phyloP scores from a whole-genome alignment of 768 basidiomycete genomes.

The Tulasnella sp. region DNA sequence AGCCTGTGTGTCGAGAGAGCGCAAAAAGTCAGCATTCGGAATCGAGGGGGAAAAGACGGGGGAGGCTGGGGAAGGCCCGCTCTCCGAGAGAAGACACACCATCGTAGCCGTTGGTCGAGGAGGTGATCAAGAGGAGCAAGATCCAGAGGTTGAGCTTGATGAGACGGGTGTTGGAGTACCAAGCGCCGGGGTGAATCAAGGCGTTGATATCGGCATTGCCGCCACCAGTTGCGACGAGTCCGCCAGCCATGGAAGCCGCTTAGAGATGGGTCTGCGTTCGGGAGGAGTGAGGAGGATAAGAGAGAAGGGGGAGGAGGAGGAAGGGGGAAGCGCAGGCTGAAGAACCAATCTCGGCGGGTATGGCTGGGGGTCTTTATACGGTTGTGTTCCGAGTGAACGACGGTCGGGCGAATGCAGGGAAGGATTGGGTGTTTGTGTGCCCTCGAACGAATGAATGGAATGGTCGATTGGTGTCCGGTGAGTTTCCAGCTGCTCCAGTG shows the following conservation, averaged over 20 bases:
- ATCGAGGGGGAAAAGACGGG: not conserved
- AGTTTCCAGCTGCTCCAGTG: not conserved
- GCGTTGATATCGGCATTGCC: slow-evolving; percentile 46
- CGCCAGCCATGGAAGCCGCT: slow-evolving; percentile 37
- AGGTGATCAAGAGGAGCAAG: slow-evolving; percentile 43
- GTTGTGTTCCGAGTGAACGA: not conserved
- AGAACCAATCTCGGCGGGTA: slow-evolving; percentile 1
- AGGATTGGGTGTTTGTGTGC: not conserved
- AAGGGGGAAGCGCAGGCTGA: slow-evolving; percentile 19
- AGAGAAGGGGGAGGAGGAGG: not conserved
- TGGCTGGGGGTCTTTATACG: slow-evolving; percentile 21
- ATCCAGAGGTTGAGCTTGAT: slow-evolving; percentile 41
- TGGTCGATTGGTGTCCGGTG: slow-evolving; percentile 5
- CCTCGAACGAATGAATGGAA: not conserved
- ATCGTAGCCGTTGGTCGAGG: slow-evolving; percentile 46
- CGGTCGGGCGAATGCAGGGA: not conserved
- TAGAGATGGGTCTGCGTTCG: slow-evolving; percentile 28
- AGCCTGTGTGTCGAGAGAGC: slow-evolving; percentile 9
- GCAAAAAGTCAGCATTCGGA: slow-evolving; percentile 5
- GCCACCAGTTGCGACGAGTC: slow-evolving; percentile 43
- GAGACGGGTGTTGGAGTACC: slow-evolving; percentile 39
- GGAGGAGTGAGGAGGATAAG: slow-evolving; percentile 3
- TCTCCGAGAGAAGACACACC: slow-evolving; percentile 29
- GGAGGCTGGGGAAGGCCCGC: not conserved
- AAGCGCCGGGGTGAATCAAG: slow-evolving; percentile 33